Conservation (phyloP, 1,284 basidiomycete genomes). For the Anthracocystis walkeri region DNA sequence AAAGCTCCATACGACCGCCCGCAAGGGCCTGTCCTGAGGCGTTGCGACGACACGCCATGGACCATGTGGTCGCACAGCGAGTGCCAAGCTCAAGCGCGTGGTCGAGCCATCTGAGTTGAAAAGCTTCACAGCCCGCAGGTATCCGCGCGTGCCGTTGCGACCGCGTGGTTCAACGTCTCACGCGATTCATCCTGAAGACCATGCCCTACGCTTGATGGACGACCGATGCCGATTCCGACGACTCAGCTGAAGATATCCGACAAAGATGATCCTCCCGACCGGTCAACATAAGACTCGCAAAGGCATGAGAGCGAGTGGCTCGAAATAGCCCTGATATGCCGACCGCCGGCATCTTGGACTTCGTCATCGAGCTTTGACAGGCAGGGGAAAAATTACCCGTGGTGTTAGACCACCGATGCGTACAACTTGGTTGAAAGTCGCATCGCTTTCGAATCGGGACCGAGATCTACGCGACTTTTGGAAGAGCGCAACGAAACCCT, state of each 20-base stretch:
- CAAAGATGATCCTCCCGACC: not conserved
- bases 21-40: not conserved
- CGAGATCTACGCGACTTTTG: constrained; percentile 12
- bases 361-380: constrained; percentile 6
- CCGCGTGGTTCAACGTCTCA: constrained; percentile 2
- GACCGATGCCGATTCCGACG: not conserved
- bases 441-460: constrained; percentile 17
- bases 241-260: not conserved
- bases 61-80: not conserved
- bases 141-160: not conserved
- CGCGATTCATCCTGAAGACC: not conserved
- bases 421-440: not conserved
- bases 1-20: not conserved
- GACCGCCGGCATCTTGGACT: not conserved
- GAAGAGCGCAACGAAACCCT: constrained; percentile 8
- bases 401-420: not conserved
- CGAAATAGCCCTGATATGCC: not conserved
- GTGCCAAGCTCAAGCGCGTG: not conserved
- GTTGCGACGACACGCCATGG: not conserved
- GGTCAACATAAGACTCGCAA: not conserved
- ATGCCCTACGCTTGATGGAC: too few species aligned
- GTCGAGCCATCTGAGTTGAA: constrained; percentile 11
- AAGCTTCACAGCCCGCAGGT: constrained; percentile 6
- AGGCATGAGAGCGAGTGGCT: constrained; percentile 1
- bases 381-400: not conserved